These are phyloP conservation scores for Amylostereum chailletii DNA, from an alignment of 1,284 basidiomycete species.

Conservation along the genomic window DNA sequence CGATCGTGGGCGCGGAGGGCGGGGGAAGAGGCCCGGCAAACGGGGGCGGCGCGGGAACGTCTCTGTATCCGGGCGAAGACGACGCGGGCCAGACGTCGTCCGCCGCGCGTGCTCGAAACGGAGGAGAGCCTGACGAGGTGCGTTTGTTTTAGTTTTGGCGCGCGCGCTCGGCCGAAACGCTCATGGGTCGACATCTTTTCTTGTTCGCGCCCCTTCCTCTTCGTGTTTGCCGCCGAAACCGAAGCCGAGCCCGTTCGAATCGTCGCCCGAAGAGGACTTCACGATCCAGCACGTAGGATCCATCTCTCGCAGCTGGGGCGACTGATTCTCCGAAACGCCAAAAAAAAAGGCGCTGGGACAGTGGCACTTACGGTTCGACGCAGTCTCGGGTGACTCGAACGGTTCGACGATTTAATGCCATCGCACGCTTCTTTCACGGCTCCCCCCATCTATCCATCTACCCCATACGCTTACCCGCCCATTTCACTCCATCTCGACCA, in stretches of 20 bases:
- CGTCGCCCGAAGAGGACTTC: conserved; percentile 1
- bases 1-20: not conserved
- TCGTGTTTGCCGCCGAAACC: not conserved
- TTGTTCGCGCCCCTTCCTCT: not conserved
- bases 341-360: too few relatives aligned
- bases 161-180: too few relatives aligned
- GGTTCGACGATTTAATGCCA: too few relatives aligned
- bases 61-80: too few relatives aligned
- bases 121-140: not conserved
- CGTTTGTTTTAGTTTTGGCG: not conserved
- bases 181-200: too few relatives aligned
- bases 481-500: too few relatives aligned
- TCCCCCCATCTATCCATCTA: too few relatives aligned
- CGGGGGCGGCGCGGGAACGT: too few relatives aligned
- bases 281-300: conserved; percentile 13
- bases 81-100: not conserved
- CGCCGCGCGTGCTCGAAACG: not conserved
- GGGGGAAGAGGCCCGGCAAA: not conserved
- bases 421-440: too few relatives aligned
- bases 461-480: too few relatives aligned
- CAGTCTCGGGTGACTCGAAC: too few relatives aligned
- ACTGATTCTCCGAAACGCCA: conserved; percentile 14
- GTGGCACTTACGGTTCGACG: not conserved
- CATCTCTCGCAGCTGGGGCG: conserved; percentile 14
- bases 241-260: not conserved